Evolutionary conservation across 2,329 filamentous ascomycete genomes (phyloP).

Genomic region (Pseudocercospora eumusae): DNA sequence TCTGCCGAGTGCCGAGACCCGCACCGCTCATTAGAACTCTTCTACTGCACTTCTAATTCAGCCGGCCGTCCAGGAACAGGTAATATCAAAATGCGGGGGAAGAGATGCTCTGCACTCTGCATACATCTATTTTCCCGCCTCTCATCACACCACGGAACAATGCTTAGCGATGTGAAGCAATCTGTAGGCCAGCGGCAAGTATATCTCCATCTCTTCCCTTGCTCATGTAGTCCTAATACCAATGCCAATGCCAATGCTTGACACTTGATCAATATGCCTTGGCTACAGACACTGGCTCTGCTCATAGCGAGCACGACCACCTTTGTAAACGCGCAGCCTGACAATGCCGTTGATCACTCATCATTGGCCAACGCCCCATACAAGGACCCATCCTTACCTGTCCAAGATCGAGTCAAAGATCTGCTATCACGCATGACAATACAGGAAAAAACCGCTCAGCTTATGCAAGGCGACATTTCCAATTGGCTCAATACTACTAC

Average conservation of each 20-base stretch:
- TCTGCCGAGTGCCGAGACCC: neutral
- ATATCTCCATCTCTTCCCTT: slow-evolving; percentile 5
- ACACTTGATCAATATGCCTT: neutral
- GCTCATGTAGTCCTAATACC: neutral
- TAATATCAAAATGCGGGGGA: slow-evolving; percentile 21
- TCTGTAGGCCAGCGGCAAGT: slow-evolving; percentile 5
- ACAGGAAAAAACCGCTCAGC: slow-evolving; percentile 70
- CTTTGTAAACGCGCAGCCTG: slow-evolving; percentile 10
- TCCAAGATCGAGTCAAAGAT: slow-evolving; percentile 67
- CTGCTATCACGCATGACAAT: slow-evolving; percentile 72
- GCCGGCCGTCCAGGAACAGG: slow-evolving; percentile 20
- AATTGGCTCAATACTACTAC: slow-evolving; percentile 73
- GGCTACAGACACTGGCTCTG: neutral
- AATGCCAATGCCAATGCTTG: neutral
- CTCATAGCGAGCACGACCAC: slow-evolving; percentile 1
- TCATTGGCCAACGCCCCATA: slow-evolving; percentile 42
- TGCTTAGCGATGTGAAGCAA: too few species aligned
- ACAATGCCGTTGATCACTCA: slow-evolving; percentile 17
- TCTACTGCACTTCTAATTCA: slow-evolving; percentile 5
- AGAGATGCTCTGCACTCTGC: neutral
- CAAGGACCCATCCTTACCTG: slow-evolving; percentile 60
- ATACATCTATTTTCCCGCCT: slow-evolving; percentile 21
- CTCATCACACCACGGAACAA: slow-evolving; percentile 6
- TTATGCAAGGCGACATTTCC: slow-evolving; percentile 64
- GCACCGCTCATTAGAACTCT: neutral